Percentiles rank a stretch among this genome's conserved stretches.
Evolutionary conservation across 768 basidiomycete genomes (phyloP).

Genomic region (Suillus tomentosus): DNA sequence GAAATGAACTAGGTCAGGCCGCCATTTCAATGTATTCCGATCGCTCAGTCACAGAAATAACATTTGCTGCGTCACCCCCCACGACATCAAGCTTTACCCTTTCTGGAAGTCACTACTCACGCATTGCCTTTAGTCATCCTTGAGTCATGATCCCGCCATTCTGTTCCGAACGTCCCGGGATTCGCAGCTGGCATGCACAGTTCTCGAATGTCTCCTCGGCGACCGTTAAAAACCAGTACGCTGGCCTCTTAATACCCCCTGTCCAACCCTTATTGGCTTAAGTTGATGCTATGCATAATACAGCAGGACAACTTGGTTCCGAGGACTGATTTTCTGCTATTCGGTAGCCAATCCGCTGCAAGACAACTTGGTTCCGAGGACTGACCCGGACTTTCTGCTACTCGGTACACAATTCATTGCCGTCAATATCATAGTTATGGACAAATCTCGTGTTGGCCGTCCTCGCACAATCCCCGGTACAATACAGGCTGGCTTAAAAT

Average conservation of each 20-base stretch:
- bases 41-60: neutral
- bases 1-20: slow-evolving; percentile 9
- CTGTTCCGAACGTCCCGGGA: neutral
- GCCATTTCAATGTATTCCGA: neutral
- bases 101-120: slow-evolving; percentile 3
- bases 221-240: neutral
- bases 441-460: neutral
- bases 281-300: no score
- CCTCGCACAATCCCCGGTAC: neutral
- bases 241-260: neutral
- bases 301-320: no score
- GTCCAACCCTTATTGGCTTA: no score
- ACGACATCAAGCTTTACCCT: neutral
- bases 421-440: neutral
- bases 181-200: neutral
- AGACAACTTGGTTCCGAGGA: neutral
- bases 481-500: neutral
- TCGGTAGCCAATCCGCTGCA: no score
- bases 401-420: neutral
- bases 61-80: neutral
- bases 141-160: neutral
- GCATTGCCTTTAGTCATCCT: neutral
- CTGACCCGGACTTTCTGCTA: neutral
- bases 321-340: no score
- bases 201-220: neutral